Percentiles rank a stretch among this genome's conserved stretches.
These are phyloP conservation scores for Neurospora terricola DNA, from an alignment of 495 filamentous ascomycete species.

Conservation along the genomic window DNA sequence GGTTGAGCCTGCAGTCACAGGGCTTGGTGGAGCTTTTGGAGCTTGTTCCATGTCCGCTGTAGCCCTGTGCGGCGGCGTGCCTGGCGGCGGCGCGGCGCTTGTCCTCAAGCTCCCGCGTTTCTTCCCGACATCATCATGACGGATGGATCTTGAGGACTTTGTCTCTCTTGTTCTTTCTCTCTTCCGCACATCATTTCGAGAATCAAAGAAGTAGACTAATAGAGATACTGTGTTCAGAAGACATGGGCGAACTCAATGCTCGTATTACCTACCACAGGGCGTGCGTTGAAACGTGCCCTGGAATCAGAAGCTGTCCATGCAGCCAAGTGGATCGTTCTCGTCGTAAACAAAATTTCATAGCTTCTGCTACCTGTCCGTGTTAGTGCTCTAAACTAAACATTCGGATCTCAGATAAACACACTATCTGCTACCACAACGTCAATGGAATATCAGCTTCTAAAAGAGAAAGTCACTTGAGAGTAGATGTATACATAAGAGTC, in stretches of 20 bases:
- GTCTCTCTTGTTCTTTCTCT: too few relatives aligned
- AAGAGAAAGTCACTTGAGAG: too few relatives aligned
- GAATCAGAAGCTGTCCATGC: neutral
- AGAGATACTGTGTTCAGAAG: neutral
- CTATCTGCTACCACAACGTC: neutral
- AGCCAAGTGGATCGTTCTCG: too few relatives aligned
- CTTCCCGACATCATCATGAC: neutral
- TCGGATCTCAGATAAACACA: neutral
- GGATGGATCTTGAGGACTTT: neutral
- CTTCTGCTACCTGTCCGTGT: neutral
- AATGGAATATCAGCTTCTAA: too few relatives aligned
- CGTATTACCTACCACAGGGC: neutral
- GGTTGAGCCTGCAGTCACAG: neutral
- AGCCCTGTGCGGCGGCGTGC: neutral
- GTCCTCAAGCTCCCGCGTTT: neutral
- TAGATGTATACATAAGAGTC: too few relatives aligned
- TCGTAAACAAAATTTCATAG: too few relatives aligned
- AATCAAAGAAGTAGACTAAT: neutral
- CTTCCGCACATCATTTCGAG: too few relatives aligned
- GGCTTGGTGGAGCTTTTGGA: neutral
- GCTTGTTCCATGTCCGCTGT: neutral
- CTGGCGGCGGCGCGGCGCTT: neutral
- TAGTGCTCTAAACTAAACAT: neutral
- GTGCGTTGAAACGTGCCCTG: neutral
- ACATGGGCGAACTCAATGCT: neutral